phyloP scores from a whole-genome alignment of 805 yeast genomes.

The Metschnikowia hibisci region DNA sequence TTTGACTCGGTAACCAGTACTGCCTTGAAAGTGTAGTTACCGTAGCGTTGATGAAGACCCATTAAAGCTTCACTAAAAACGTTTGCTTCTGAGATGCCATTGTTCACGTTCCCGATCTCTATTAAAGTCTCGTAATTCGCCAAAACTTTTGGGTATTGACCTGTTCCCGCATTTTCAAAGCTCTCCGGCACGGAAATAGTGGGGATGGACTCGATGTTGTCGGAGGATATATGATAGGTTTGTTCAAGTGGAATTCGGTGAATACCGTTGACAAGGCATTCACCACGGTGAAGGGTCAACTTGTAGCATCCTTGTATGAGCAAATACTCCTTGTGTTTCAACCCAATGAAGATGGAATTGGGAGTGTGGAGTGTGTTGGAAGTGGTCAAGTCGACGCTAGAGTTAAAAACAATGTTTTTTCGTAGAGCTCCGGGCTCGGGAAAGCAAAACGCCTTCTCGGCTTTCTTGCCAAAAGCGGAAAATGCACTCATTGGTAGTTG shows the following conservation, averaged over 20 bases:
- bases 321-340: constrained; percentile 40
- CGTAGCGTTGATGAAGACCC: constrained; percentile 22
- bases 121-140: constrained; percentile 41
- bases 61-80: constrained; percentile 43
- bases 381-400: constrained; percentile 8
- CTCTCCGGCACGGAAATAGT: constrained; percentile 42
- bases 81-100: constrained; percentile 47
- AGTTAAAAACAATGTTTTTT: constrained; percentile 2
- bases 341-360: constrained; percentile 29
- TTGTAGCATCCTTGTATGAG: constrained; percentile 47
- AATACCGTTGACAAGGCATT: constrained; percentile 39
- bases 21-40: constrained; percentile 13
- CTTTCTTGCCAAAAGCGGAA: constrained; percentile 12
- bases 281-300: constrained; percentile 45
- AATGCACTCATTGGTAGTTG: constrained; percentile 15
- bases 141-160: constrained; percentile 20
- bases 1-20: constrained; percentile 1
- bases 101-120: constrained; percentile 30
- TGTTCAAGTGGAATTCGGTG: constrained; percentile 28
- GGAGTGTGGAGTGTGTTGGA: constrained; percentile 13
- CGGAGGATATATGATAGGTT: constrained; percentile 23
- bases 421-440: constrained; percentile 11
- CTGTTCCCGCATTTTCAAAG: constrained; percentile 15
- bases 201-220: constrained; percentile 40
- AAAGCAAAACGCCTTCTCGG: constrained; percentile 7